A percentile compares a stretch with the other conserved stretches of the same genome.
Conservation (phyloP, 2,329 filamentous ascomycete genomes). For the Gaeumannomyces sp. region DNA sequence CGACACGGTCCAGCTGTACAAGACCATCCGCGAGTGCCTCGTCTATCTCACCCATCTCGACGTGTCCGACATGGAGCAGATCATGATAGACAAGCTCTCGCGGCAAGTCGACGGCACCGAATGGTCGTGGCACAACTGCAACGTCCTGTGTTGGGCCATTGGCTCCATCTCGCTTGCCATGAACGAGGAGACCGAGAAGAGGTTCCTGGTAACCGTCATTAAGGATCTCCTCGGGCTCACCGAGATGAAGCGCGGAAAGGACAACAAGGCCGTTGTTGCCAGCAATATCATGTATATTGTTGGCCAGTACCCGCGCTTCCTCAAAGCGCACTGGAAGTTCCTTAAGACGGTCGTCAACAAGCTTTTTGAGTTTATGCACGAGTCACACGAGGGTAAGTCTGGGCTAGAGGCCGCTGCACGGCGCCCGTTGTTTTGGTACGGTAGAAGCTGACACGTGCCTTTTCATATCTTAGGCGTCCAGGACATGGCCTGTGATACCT, state of each 20-base stretch:
- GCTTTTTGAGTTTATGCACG: conserved; percentile 99
- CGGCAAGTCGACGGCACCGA: conserved; percentile 91
- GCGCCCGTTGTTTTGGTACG: background rate
- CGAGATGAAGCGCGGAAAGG: conserved; percentile 98
- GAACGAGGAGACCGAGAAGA: conserved; percentile 99
- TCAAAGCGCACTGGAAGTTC: conserved; percentile 99
- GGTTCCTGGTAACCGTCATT: conserved; percentile 96
- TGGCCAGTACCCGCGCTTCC: conserved; percentile 93
- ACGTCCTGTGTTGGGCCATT: conserved; percentile 98
- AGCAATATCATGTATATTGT: conserved; percentile 99
- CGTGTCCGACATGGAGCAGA: conserved; percentile 93
- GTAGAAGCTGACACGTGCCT: conserved; percentile 13
- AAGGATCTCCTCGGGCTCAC: conserved; percentile 95
- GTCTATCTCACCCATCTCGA: conserved; percentile 97
- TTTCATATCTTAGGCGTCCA: conserved; percentile 62
- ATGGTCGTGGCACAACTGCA: conserved; percentile 99
- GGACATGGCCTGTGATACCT: conserved; percentile 99
- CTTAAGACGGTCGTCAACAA: conserved; percentile 99
- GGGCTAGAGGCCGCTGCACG: background rate
- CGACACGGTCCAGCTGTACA: conserved; percentile 98
- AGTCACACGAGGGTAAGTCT: conserved; percentile 83
- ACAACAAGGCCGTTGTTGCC: conserved; percentile 98
- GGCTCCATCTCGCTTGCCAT: conserved; percentile 97
- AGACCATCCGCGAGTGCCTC: conserved; percentile 93
- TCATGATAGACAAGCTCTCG: conserved; percentile 98